Evolutionary conservation across 1,284 basidiomycete species (phyloP).

Genomic region (Fomitopsis schrenkii): DNA sequence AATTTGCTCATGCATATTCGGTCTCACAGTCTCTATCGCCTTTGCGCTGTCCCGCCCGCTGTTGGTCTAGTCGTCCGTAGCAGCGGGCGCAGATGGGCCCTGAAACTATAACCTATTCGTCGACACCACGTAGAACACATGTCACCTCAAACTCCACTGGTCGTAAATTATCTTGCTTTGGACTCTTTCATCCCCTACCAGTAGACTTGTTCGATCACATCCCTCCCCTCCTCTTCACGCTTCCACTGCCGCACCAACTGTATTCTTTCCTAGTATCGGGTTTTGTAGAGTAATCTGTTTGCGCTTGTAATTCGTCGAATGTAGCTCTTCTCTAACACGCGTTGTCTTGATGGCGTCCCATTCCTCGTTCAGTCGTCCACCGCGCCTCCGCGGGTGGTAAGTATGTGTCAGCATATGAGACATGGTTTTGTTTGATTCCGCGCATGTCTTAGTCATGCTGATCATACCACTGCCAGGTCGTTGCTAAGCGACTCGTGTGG

Average conservation of each 20-base stretch:
- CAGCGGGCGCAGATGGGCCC: neutral
- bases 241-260: neutral
- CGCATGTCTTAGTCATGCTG: too few species aligned
- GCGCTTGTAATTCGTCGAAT: neutral
- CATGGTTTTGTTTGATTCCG: too few species aligned
- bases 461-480: too few species aligned
- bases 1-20: conserved; percentile 8
- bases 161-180: neutral
- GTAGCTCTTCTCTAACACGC: neutral
- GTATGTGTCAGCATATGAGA: too few species aligned
- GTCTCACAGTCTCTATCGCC: neutral
- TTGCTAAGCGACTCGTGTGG: too few species aligned
- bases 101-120: neutral
- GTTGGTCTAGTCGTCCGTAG: neutral
- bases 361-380: too few species aligned
- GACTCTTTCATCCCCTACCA: neutral
- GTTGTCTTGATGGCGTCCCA: neutral
- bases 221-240: neutral
- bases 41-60: neutral
- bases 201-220: too few species aligned
- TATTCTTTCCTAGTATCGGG: neutral
- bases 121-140: neutral
- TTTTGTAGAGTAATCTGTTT: neutral
- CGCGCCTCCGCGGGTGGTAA: too few species aligned
- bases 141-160: neutral